Percentiles rank a stretch among this genome's conserved stretches.
phyloP scores from a whole-genome alignment of 495 filamentous ascomycete species.

The Neurospora sp. region DNA sequence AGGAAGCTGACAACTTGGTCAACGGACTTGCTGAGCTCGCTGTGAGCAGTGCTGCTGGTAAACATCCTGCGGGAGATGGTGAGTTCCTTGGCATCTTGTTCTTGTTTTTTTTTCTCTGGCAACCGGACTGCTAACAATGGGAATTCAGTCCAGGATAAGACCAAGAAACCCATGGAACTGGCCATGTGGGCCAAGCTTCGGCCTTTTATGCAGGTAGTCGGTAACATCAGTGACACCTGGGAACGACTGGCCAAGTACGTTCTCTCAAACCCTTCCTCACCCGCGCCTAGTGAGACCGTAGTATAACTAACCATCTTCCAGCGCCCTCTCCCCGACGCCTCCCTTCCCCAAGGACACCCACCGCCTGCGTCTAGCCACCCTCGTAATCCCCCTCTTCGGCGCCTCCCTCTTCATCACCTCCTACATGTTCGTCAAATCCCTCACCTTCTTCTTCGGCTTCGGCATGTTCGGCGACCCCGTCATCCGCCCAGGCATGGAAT shows the following conservation, averaged over 20 bases:
- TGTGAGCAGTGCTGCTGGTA: conserved; percentile 65
- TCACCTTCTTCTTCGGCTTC: conserved; percentile 56
- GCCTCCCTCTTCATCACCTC: conserved; percentile 54
- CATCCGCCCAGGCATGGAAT: conserved; percentile 45
- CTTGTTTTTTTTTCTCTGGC: conserved; percentile 42
- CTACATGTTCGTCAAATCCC: conserved; percentile 63
- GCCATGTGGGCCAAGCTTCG: conserved; percentile 69
- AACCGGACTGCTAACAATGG: conserved; percentile 13
- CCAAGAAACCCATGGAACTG: conserved; percentile 72
- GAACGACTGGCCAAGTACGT: conserved; percentile 70
- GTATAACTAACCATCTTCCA: conserved; percentile 14
- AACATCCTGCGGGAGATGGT: conserved; percentile 48
- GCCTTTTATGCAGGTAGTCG: conserved; percentile 65
- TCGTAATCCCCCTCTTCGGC: conserved; percentile 49
- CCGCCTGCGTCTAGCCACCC: conserved; percentile 51
- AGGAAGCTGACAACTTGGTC: conserved; percentile 75
- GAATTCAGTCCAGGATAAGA: conserved; percentile 49
- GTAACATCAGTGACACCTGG: conserved; percentile 67
- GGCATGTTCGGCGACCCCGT: conserved; percentile 77
- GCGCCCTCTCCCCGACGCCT: conserved; percentile 64
- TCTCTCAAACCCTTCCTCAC: not conserved
- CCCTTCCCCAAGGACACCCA: conserved; percentile 60
- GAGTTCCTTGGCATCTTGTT: conserved; percentile 46
- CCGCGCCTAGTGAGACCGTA: not conserved
- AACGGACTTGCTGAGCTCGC: conserved; percentile 66